A percentile compares a stretch with the other conserved stretches of the same genome.
Conservation (phyloP, 768 basidiomycete species). For the Lyophyllum semitale region DNA sequence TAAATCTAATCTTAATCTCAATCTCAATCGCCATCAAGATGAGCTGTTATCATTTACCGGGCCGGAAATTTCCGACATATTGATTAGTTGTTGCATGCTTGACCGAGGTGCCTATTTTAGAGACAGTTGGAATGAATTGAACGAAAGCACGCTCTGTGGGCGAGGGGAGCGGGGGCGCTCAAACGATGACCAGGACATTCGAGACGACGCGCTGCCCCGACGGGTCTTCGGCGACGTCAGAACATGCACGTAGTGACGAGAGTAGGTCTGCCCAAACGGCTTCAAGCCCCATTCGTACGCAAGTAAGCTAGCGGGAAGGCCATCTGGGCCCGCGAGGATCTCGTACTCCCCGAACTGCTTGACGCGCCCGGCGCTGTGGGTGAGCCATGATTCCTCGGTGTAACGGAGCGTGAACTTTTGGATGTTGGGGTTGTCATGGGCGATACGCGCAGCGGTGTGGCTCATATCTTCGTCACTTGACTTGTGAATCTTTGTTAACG, state of each 20-base stretch:
- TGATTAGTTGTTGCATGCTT: too few species aligned
- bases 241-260: conserved; percentile 13
- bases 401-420: conserved; percentile 32
- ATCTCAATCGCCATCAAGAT: too few species aligned
- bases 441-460: conserved; percentile 29
- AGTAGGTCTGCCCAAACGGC: conserved; percentile 17
- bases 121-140: conserved; percentile 9
- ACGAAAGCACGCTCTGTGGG: conserved; percentile 15
- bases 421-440: conserved; percentile 31
- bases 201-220: conserved; percentile 11
- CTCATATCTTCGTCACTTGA: conserved; percentile 36
- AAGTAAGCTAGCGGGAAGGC: conserved; percentile 13
- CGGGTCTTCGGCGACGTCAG: conserved; percentile 14
- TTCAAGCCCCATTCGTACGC: conserved; percentile 18
- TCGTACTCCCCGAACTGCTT: conserved; percentile 34
- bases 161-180: conserved; percentile 15
- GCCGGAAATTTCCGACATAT: too few species aligned
- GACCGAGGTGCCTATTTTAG: not conserved
- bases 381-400: conserved; percentile 37
- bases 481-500: conserved; percentile 37
- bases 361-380: conserved; percentile 30
- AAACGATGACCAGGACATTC: conserved; percentile 15
- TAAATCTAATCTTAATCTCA: too few species aligned
- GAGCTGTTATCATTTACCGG: too few species aligned
- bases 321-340: conserved; percentile 14